Evolutionary conservation across 345 rosid species (phyloP).

Genomic region (Citrus reticulata): DNA sequence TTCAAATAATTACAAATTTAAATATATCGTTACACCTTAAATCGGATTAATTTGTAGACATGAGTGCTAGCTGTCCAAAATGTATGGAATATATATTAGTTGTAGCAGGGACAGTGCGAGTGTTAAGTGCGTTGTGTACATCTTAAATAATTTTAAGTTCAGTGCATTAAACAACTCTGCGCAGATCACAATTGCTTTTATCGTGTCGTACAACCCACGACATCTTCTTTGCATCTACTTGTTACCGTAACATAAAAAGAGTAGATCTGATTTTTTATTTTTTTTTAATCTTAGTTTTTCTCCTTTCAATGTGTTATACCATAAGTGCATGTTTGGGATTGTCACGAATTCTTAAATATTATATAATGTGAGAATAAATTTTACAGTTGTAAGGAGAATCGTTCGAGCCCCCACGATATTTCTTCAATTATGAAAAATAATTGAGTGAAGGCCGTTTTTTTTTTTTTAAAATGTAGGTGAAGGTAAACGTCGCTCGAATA

Average conservation of each 20-base stretch:
- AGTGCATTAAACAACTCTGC: neutral
- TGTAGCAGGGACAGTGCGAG: neutral
- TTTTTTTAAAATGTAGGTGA: accelerated
- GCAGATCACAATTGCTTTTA: neutral
- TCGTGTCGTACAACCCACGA: neutral
- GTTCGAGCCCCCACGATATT: accelerated
- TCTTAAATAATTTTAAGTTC: neutral
- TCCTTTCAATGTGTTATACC: too few relatives aligned
- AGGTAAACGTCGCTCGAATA: accelerated
- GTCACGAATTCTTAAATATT: too few relatives aligned
- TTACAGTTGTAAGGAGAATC: accelerated
- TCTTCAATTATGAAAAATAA: too few relatives aligned
- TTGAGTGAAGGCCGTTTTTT: accelerated
- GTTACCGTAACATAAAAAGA: neutral
- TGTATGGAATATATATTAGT: neutral
- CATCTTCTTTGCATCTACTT: neutral
- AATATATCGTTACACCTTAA: neutral
- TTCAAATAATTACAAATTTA: neutral
- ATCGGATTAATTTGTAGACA: neutral
- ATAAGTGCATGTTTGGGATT: too few relatives aligned
- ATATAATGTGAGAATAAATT: too few relatives aligned
- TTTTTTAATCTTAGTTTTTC: too few relatives aligned
- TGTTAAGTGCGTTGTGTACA: neutral
- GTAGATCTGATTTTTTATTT: too few relatives aligned
- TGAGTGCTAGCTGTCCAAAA: neutral